These are phyloP conservation scores for Athelia sp. DNA, from an alignment of 1,284 basidiomycete species.

Conservation along the genomic window DNA sequence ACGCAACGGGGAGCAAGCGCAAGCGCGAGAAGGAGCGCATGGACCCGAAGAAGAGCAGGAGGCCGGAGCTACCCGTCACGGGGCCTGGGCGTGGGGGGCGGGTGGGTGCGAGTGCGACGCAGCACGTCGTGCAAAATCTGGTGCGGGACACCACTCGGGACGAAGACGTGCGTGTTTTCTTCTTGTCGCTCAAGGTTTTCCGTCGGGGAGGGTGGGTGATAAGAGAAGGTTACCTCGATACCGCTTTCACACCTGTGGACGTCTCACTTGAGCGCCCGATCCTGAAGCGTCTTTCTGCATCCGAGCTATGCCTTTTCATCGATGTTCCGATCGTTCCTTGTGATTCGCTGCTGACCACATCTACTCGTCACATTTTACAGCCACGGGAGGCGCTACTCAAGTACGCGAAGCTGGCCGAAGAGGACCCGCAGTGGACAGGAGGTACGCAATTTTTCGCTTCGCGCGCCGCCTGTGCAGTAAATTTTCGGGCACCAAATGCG, in stretches of 20 bases:
- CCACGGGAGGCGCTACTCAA: conserved; percentile 95
- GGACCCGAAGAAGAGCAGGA: conserved; percentile 85
- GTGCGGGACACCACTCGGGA: conserved; percentile 85
- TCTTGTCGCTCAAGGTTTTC: background rate
- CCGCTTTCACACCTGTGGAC: conserved; percentile 12
- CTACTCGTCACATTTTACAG: conserved; percentile 40
- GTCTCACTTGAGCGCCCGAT: conserved; percentile 19
- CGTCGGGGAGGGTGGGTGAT: too few relatives aligned
- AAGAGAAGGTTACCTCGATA: too few relatives aligned
- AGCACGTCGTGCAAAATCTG: conserved; percentile 91
- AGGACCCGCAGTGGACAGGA: conserved; percentile 77
- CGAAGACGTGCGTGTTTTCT: conserved; percentile 77
- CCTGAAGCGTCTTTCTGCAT: too few relatives aligned
- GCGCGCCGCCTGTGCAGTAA: too few relatives aligned
- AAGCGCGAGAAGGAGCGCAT: conserved; percentile 85
- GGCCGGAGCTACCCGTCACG: conserved; percentile 87
- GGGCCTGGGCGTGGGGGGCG: conserved; percentile 92
- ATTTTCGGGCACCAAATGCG: background rate
- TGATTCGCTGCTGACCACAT: conserved; percentile 16
- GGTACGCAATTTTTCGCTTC: conserved; percentile 65
- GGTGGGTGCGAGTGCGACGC: conserved; percentile 92
- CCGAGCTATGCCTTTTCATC: conserved; percentile 32
- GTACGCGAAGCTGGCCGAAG: conserved; percentile 76
- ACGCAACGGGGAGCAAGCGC: conserved; percentile 63
- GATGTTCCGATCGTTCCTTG: conserved; percentile 30